A percentile compares a stretch with the other conserved stretches of the same genome.
Evolutionary conservation across 805 yeast genomes (phyloP).

Genomic region (Starmerella khaoyaiensis): DNA sequence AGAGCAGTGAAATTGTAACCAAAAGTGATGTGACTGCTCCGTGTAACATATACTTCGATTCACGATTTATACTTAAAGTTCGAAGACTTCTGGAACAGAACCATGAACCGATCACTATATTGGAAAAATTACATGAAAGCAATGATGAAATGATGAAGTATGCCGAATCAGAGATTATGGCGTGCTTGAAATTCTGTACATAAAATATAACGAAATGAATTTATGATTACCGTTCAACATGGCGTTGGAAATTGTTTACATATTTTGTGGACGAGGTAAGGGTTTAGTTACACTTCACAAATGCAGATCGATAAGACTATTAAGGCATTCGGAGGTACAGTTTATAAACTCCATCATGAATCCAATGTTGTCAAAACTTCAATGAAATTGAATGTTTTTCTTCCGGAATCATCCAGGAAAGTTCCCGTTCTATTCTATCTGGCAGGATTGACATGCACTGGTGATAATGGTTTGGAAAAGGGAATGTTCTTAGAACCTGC

Average conservation of each 20-base stretch:
- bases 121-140: slow-evolving; percentile 3
- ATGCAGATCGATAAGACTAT: slow-evolving; percentile 16
- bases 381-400: slow-evolving; percentile 74
- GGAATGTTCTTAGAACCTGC: slow-evolving; percentile 64
- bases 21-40: slow-evolving; percentile 6
- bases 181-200: too few species aligned
- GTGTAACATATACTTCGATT: slow-evolving; percentile 11
- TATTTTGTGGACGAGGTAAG: too few species aligned
- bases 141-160: slow-evolving; percentile 3
- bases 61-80: slow-evolving; percentile 4
- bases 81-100: slow-evolving; percentile 2
- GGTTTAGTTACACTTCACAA: slow-evolving; percentile 33
- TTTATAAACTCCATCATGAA: slow-evolving; percentile 62
- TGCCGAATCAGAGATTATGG: too few species aligned
- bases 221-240: too few species aligned
- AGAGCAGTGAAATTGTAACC: too few species aligned
- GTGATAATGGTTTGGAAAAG: slow-evolving; percentile 86
- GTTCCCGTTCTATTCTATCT: slow-evolving; percentile 69
- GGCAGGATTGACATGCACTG: slow-evolving; percentile 87
- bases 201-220: too few species aligned
- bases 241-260: too few species aligned
- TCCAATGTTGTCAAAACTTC: slow-evolving; percentile 50
- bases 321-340: slow-evolving; percentile 50
- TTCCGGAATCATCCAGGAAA: slow-evolving; percentile 42
- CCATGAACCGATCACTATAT: slow-evolving; percentile 8